A percentile compares a stretch with the other conserved stretches of the same genome.
phyloP scores from a whole-genome alignment of 176 grass and related monocot genomes.

The Musa itinerans region DNA sequence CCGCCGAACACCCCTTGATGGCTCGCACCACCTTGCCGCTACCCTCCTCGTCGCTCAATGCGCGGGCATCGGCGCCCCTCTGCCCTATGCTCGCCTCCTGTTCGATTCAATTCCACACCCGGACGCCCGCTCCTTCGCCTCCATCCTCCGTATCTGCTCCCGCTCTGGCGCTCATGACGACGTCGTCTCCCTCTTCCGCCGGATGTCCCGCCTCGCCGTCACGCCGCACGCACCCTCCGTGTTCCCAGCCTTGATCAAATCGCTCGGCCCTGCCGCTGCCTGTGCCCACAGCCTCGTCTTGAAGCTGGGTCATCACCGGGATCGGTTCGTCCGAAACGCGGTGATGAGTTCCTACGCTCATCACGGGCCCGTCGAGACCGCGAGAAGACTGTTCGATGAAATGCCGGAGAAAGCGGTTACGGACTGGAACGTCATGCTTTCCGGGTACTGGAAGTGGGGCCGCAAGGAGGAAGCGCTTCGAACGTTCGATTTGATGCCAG shows the following conservation, averaged over 20 bases:
- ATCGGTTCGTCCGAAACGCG: constrained; percentile 6
- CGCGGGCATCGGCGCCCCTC: not conserved
- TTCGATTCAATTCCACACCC: not conserved
- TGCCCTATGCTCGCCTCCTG: constrained; percentile 3
- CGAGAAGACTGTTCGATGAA: constrained; percentile 10
- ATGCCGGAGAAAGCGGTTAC: constrained; percentile 7
- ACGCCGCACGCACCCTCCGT: not conserved
- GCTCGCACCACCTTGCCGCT: not conserved
- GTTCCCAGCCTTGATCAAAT: constrained; percentile 1
- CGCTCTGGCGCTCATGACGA: not conserved
- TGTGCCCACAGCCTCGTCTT: not conserved
- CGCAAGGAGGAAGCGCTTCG: not conserved
- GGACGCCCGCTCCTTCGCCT: not conserved
- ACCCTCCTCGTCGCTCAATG: not conserved
- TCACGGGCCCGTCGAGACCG: not conserved
- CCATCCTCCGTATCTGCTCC: not conserved
- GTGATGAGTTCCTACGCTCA: constrained; percentile 4
- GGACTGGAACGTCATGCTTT: constrained; percentile 22
- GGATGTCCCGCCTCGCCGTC: not conserved
- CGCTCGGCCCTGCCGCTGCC: not conserved
- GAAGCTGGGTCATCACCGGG: not conserved
- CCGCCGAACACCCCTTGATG: not conserved
- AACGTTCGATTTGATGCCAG: constrained; percentile 11
- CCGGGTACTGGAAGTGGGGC: constrained; percentile 12
- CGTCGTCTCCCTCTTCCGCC: not conserved